A percentile compares a stretch with the other conserved stretches of the same genome.
phyloP scores from a whole-genome alignment of 805 yeast genomes.

The Candida namnaoensis region DNA sequence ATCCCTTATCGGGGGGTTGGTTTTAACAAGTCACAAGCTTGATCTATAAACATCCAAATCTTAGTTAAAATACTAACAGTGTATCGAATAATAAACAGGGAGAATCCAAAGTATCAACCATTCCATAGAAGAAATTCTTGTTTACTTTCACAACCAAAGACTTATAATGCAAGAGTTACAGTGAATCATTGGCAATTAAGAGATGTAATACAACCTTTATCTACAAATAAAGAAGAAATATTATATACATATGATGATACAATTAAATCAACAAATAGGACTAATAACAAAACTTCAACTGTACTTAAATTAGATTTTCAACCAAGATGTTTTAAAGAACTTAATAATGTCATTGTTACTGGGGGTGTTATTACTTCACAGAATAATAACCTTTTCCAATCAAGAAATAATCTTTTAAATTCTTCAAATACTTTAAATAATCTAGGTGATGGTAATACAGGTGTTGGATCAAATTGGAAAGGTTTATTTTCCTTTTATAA shows the following conservation, averaged over 20 bases:
- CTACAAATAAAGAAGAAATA: slow-evolving; percentile 33
- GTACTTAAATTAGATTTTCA: slow-evolving; percentile 48
- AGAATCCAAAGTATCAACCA: no score
- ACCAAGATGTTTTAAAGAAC: slow-evolving; percentile 63
- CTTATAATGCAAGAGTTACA: no score
- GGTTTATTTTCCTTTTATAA: slow-evolving; percentile 59
- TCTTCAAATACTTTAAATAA: slow-evolving; percentile 1
- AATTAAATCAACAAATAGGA: slow-evolving; percentile 36
- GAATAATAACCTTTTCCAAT: slow-evolving; percentile 9
- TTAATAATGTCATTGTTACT: slow-evolving; percentile 42
- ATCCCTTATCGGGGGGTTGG: no score
- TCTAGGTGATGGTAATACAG: slow-evolving; percentile 15
- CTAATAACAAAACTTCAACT: slow-evolving; percentile 22
- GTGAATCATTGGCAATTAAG: slow-evolving; percentile 69
- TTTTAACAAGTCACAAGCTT: no score
- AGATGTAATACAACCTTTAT: slow-evolving; percentile 52
- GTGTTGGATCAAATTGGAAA: slow-evolving; percentile 32
- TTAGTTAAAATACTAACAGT: no score
- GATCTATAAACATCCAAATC: no score
- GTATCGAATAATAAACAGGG: no score
- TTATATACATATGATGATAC: slow-evolving; percentile 52
- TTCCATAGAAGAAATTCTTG: no score
- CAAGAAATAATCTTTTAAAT: no score
- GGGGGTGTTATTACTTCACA: slow-evolving; percentile 41
- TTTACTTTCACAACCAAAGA: no score